A percentile compares a stretch with the other conserved stretches of the same genome.
Conservation (phyloP, 352 stramenopile genomes). For the Phytophthora sp. region DNA sequence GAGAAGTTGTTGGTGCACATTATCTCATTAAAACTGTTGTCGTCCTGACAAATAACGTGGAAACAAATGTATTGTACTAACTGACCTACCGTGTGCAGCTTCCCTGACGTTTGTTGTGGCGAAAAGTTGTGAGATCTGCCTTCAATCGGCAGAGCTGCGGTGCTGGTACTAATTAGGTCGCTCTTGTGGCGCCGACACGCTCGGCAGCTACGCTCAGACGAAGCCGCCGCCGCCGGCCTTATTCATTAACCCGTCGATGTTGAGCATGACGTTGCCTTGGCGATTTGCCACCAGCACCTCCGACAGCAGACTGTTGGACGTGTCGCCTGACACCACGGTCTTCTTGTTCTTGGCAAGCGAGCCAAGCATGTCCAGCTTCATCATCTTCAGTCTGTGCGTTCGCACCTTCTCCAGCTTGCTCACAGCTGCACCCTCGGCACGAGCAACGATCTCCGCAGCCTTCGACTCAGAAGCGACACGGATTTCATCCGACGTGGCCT, state of each 20-base stretch:
- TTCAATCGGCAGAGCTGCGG: conserved; percentile 18
- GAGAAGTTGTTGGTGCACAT: too few species aligned
- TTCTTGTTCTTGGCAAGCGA: conserved; percentile 51
- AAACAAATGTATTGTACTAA: neutral
- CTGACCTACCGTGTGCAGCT: too few species aligned
- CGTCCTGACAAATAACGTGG: too few species aligned
- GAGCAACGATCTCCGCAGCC: conserved; percentile 46
- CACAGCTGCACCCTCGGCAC: conserved; percentile 43
- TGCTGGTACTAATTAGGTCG: neutral
- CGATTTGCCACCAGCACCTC: conserved; percentile 54
- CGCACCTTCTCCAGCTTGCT: conserved; percentile 52
- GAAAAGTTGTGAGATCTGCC: conserved; percentile 9
- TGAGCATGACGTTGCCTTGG: conserved; percentile 53
- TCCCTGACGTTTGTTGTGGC: neutral
- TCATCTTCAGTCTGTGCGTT: conserved; percentile 44
- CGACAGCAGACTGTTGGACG: conserved; percentile 56
- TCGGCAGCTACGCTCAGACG: conserved; percentile 6
- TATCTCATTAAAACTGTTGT: too few species aligned
- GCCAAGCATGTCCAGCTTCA: conserved; percentile 45
- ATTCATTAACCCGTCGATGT: conserved; percentile 37
- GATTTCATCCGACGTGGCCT: conserved; percentile 44
- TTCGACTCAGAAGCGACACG: conserved; percentile 36
- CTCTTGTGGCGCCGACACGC: neutral
- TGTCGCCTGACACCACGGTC: conserved; percentile 48
- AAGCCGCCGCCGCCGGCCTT: conserved; percentile 23